These are phyloP conservation scores for Vigna mungo DNA, from an alignment of 306 rosid genomes.

Conservation along the genomic window DNA sequence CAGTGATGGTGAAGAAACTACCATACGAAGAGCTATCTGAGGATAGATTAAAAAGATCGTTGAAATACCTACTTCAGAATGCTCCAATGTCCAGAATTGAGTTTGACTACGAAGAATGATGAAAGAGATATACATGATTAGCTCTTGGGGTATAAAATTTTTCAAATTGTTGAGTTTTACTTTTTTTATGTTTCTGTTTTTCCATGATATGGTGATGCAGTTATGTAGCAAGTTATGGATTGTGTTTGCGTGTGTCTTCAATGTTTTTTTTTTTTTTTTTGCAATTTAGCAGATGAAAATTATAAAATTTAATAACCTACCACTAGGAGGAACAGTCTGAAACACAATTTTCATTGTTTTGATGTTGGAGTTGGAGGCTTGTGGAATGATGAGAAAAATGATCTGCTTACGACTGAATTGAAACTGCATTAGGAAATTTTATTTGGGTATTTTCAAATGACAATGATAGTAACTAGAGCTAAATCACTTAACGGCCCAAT, in stretches of 20 bases:
- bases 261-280: not conserved
- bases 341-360: not conserved
- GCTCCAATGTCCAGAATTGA: not conserved
- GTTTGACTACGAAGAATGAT: not conserved
- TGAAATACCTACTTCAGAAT: slow-evolving; percentile 9
- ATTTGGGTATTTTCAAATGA: slow-evolving; percentile 5
- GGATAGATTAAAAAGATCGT: not conserved
- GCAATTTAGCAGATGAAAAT: not conserved
- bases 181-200: not conserved
- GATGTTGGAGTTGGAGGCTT: not conserved
- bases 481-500: no score
- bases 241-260: not conserved
- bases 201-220: not conserved
- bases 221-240: not conserved
- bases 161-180: not conserved
- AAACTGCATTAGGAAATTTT: not conserved
- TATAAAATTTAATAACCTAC: not conserved
- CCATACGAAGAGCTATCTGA: not conserved
- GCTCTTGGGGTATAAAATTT: not conserved
- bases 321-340: not conserved
- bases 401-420: not conserved
- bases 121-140: not conserved
- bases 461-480: no score
- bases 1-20: not conserved
- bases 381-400: not conserved